A percentile compares a stretch with the other conserved stretches of the same genome.
Evolutionary conservation across 495 filamentous ascomycete species (phyloP).

Genomic region (Trichocladium antarcticum): DNA sequence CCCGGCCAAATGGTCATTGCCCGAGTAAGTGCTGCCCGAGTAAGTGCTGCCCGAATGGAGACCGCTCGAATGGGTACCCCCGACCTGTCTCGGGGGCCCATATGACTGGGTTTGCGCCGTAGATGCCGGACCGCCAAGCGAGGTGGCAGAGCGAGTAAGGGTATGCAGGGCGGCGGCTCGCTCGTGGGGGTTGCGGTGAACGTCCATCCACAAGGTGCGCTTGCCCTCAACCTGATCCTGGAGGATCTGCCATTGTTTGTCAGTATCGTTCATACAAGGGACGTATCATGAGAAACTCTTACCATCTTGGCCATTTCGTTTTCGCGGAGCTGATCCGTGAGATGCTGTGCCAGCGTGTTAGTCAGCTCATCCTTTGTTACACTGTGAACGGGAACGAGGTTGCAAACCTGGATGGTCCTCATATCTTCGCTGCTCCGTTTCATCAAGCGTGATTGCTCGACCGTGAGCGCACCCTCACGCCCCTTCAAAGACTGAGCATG

Average conservation of each 20-base stretch:
- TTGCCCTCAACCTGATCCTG: slow-evolving; percentile 18
- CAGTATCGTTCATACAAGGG: not conserved
- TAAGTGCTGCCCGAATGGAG: not conserved
- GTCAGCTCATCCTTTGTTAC: too few species aligned
- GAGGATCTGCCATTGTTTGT: not conserved
- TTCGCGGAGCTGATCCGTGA: slow-evolving; percentile 10
- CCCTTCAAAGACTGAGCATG: not conserved
- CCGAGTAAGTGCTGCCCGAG: not conserved
- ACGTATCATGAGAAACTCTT: not conserved
- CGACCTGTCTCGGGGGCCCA: not conserved
- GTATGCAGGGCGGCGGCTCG: not conserved
- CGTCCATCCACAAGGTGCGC: slow-evolving; percentile 17
- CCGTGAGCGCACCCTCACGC: not conserved
- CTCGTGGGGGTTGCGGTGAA: slow-evolving; percentile 16
- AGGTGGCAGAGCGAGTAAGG: not conserved
- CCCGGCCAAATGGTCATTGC: not conserved
- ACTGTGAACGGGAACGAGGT: too few species aligned
- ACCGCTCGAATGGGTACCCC: not conserved
- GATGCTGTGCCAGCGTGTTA: not conserved
- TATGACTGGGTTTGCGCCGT: not conserved
- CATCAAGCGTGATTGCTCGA: not conserved
- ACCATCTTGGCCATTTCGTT: slow-evolving; percentile 2
- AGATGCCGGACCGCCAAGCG: not conserved
- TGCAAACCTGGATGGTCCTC: slow-evolving; percentile 10
- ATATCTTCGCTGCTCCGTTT: slow-evolving; percentile 4